Conservation (phyloP, 139 green algal species). For the Limnomonas spitsbergensis region DNA sequence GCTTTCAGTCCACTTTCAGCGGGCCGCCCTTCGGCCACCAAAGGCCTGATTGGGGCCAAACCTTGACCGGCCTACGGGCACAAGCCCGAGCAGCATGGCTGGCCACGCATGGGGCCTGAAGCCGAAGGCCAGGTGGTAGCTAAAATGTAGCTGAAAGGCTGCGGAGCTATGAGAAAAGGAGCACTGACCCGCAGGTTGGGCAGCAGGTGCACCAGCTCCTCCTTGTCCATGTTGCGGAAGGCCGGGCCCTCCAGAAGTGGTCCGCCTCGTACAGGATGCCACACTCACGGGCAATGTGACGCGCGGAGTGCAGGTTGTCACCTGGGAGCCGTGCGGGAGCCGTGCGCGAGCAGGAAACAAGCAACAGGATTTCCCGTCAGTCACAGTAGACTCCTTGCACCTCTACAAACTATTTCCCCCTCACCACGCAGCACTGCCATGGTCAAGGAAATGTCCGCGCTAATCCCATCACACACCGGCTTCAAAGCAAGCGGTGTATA, state of each 20-base stretch:
- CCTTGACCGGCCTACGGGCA: no score
- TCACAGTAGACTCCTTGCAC: constrained; percentile 4
- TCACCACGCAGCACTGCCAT: no score
- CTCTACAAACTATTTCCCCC: no score
- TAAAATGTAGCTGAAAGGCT: neutral
- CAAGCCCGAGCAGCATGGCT: no score
- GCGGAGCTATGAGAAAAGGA: neutral
- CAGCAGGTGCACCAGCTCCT: constrained; percentile 73
- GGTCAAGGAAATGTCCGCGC: no score
- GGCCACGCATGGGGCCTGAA: no score
- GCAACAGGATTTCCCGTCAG: constrained; percentile 37
- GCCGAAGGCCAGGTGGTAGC: neutral
- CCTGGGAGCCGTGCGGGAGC: no score
- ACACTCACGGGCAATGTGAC: constrained; percentile 95
- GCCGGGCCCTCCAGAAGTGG: constrained; percentile 23
- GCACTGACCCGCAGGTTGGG: constrained; percentile 61
- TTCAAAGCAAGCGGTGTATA: no score
- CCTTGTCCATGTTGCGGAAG: constrained; percentile 80
- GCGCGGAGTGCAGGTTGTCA: constrained; percentile 96
- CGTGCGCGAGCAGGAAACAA: constrained; percentile 89
- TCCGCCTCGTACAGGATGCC: constrained; percentile 75
- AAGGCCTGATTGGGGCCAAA: no score
- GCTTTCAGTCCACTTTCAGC: no score
- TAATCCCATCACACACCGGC: no score
- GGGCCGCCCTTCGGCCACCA: no score